Base-by-base conservation (phyloP, 495 filamentous ascomycete genomes). In the Pseudomonodictys pantanalensis region DNA sequence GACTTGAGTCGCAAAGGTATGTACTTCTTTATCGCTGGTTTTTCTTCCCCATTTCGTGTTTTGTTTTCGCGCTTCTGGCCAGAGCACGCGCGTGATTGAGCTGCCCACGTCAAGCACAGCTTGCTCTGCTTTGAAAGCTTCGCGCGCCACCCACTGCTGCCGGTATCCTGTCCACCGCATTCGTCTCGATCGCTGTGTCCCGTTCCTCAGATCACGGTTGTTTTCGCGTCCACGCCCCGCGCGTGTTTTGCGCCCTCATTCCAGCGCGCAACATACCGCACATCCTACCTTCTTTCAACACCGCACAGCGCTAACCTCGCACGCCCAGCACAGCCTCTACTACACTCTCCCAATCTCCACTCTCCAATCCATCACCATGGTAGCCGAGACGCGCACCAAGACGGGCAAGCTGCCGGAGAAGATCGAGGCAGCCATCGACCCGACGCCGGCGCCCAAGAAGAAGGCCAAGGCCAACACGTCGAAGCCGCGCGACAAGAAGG, bases 401-500 rank as follows among this genome's bases (percentile, higher is more conserved):
- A 70, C 68, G n/a, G 69, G 69, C 58, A 54, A 63, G 55, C 60
- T 66, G 32, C 23, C 65, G 24, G 45, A 45, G 22, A 24, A 54
- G 20, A 32, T 50, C 58, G 64, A 60, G 43, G 55, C 46, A 12
- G 54, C 53, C 29, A 39, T 56, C 49, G 24, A n/a, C n/a, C n/a
- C 46, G 20, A 26, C 49, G 20, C 7, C 23, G 22, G 43, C 26
- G 26, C 2, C 42, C 42, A 62, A 58, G 44, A 68, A 63, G 58
- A 46, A 15, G 2, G 41, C 66, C 53, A 65, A 58, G 38, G 69
- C 69, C 28, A 71, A 71, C 56, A 71, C 69, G 49, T 58, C 49
- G 9, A 71, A 71, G 65, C 69, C 69, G n/a, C 67, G 69, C 54
- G 60, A 48, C 25, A 68, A 69, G 57, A 66, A 63, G 56, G 58